A percentile compares a stretch with the other conserved stretches of the same genome.
Conservation (phyloP, 257 asterid species). For the Nicotiana noctiflora region DNA sequence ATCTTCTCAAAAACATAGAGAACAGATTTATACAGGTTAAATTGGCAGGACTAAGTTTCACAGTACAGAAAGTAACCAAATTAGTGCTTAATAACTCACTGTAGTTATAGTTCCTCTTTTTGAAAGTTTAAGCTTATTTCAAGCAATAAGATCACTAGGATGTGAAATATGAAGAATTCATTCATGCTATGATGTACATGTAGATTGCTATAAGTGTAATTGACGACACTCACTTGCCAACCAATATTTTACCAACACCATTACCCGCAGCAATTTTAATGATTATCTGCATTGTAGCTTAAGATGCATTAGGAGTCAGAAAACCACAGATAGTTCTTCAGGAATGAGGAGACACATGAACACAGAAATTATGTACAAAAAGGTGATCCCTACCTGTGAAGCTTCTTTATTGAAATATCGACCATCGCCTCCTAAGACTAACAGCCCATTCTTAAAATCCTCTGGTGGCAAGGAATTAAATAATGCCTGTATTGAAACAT, state of each 20-base stretch:
- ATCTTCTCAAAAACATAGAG: background rate
- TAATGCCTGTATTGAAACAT: constrained; percentile 49
- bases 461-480: constrained; percentile 81
- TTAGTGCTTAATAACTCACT: background rate
- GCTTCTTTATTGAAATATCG: constrained; percentile 90
- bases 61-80: background rate
- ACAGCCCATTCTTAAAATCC: constrained; percentile 68
- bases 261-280: constrained; percentile 91
- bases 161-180: background rate
- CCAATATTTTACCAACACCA: constrained; percentile 82
- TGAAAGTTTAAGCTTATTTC: background rate
- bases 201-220: background rate
- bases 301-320: constrained; percentile 20
- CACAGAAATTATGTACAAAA: background rate
- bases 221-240: constrained; percentile 65
- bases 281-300: constrained; percentile 55
- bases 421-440: constrained; percentile 96
- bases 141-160: background rate
- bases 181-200: background rate
- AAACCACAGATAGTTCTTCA: constrained; percentile 3
- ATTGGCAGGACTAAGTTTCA: background rate
- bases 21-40: background rate
- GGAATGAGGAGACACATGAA: background rate
- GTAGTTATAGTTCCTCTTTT: background rate
- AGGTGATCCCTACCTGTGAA: constrained; percentile 56